Evolutionary conservation across 106 monocot species (phyloP).

Genomic region (Iris macrosiphon): DNA sequence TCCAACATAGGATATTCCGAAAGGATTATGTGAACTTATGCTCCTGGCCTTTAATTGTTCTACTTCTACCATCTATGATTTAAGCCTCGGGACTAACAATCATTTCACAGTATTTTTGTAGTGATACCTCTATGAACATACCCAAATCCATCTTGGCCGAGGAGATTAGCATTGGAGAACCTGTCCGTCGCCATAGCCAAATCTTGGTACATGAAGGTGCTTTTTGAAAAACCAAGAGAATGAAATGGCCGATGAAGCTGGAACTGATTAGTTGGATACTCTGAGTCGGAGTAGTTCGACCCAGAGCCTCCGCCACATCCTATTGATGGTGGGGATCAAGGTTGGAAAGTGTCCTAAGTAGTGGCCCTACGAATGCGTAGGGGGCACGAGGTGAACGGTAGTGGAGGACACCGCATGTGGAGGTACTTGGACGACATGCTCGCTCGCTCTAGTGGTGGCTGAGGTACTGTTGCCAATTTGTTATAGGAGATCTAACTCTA

Average conservation of each 20-base stretch:
- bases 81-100: too few species aligned
- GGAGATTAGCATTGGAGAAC: slow-evolving; percentile 49
- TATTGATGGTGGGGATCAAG: slow-evolving; percentile 14
- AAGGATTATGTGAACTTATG: too few species aligned
- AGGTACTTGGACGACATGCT: slow-evolving; percentile 34
- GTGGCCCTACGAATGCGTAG: slow-evolving; percentile 8
- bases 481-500: too few species aligned
- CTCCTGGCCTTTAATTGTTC: too few species aligned
- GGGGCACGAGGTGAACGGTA: slow-evolving; percentile 12
- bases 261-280: slow-evolving; percentile 2
- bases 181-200: slow-evolving; percentile 41
- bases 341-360: background rate
- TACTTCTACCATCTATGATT: too few species aligned
- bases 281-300: slow-evolving; percentile 30
- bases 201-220: slow-evolving; percentile 53
- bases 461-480: slow-evolving; percentile 40
- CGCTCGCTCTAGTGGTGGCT: slow-evolving; percentile 20
- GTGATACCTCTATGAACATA: slow-evolving; percentile 63
- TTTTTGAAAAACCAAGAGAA: slow-evolving; percentile 28
- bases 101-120: too few species aligned
- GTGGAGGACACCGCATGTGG: slow-evolving; percentile 28
- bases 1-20: too few species aligned
- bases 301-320: slow-evolving; percentile 38
- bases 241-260: slow-evolving; percentile 20
- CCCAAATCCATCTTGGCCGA: slow-evolving; percentile 61